Evolutionary conservation across 257 asterid genomes (phyloP).

Genomic region (Solanum gandarillasii): DNA sequence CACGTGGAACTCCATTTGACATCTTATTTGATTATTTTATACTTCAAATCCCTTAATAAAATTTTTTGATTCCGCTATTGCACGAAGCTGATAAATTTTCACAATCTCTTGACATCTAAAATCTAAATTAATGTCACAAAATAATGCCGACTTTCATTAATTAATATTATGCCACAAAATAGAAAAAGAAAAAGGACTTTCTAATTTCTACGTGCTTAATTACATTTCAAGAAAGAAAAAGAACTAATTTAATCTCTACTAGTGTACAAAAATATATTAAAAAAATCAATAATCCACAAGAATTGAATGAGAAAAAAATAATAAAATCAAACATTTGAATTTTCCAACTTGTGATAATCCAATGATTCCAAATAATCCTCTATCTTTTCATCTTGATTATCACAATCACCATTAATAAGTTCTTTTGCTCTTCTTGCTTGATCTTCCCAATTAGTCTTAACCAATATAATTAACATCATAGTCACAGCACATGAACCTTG

Average conservation of each 20-base stretch:
- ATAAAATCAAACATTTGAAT: not conserved
- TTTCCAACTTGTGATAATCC: not conserved
- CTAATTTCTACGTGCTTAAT: not conserved
- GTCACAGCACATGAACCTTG: conserved; percentile 28
- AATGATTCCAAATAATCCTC: not conserved
- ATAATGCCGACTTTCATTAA: not conserved
- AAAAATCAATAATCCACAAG: not conserved
- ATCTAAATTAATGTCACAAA: not conserved
- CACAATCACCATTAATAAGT: conserved; percentile 4
- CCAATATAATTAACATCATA: conserved; percentile 17
- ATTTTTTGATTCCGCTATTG: too few species aligned
- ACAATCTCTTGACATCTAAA: not conserved
- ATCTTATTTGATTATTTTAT: too few species aligned
- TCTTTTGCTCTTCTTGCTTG: conserved; percentile 26
- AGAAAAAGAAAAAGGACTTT: not conserved
- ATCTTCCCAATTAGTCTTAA: conserved; percentile 22
- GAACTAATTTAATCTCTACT: not conserved
- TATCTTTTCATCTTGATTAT: not conserved
- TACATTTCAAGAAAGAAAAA: not conserved
- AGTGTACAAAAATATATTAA: not conserved
- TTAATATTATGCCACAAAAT: not conserved
- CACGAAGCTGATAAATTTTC: too few species aligned
- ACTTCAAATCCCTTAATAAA: too few species aligned
- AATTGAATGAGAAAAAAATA: not conserved
- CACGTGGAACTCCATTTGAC: too few species aligned